These are phyloP conservation scores for Peltaster fructicola DNA, from an alignment of 2,329 filamentous ascomycete genomes.

Conservation along the genomic window DNA sequence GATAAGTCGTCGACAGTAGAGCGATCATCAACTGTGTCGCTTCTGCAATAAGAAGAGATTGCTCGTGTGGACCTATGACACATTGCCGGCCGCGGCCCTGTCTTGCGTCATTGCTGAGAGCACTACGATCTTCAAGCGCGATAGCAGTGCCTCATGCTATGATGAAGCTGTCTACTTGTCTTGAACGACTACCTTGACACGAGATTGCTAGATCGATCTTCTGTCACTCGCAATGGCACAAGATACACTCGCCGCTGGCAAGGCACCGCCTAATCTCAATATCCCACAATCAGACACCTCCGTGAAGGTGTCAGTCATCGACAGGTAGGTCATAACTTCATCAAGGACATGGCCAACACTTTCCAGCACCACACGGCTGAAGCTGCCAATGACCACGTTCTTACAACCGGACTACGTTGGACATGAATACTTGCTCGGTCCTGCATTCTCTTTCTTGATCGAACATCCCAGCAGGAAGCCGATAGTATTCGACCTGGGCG, in stretches of 20 bases:
- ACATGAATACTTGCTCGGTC: slow-evolving; percentile 20
- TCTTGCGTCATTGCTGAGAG: neutral
- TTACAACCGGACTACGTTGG: slow-evolving; percentile 24
- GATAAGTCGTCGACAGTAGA: no score
- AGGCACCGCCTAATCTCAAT: slow-evolving; percentile 16
- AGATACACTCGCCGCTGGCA: slow-evolving; percentile 9
- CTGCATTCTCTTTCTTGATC: slow-evolving; percentile 31
- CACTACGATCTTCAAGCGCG: neutral
- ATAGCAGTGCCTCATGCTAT: slow-evolving; percentile 1
- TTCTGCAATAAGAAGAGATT: no score
- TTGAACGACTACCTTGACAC: neutral
- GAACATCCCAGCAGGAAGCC: slow-evolving; percentile 26
- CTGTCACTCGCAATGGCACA: slow-evolving; percentile 7
- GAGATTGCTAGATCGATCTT: slow-evolving; percentile 1
- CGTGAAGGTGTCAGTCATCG: slow-evolving; percentile 20
- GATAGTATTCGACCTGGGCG: slow-evolving; percentile 31
- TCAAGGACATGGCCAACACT: neutral
- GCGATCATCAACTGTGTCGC: no score
- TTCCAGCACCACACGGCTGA: slow-evolving; percentile 17
- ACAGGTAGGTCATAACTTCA: slow-evolving; percentile 11
- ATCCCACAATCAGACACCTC: slow-evolving; percentile 16
- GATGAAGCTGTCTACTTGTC: neutral
- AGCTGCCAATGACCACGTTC: slow-evolving; percentile 15
- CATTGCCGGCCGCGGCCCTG: neutral
- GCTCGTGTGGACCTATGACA: neutral